A percentile compares a stretch with the other conserved stretches of the same genome.
Conservation (phyloP, 306 rosid genomes). For the Spatholobus suberectus region DNA sequence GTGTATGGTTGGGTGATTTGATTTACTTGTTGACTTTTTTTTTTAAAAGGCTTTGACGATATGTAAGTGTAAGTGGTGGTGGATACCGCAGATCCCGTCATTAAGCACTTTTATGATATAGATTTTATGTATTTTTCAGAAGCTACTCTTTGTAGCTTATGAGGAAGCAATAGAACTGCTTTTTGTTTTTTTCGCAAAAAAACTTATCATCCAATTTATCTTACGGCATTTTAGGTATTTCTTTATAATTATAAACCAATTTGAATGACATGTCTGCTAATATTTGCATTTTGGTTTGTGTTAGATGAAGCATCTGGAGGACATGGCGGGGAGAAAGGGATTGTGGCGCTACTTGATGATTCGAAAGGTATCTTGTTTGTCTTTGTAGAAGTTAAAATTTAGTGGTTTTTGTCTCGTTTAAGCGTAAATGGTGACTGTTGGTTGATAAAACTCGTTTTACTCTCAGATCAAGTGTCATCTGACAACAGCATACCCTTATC, state of each 20-base stretch:
- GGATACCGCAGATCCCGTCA: conserved; percentile 26
- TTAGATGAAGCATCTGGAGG: conserved; percentile 62
- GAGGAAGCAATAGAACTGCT: not conserved
- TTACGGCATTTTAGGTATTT: not conserved
- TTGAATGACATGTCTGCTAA: conserved; percentile 24
- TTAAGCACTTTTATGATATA: conserved; percentile 15
- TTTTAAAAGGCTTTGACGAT: not conserved
- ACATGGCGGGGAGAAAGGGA: conserved; percentile 57
- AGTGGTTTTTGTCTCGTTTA: not conserved
- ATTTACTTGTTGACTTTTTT: conserved; percentile 14
- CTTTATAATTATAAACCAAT: not conserved
- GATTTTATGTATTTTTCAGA: not conserved
- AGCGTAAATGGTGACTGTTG: not conserved
- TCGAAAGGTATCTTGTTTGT: conserved; percentile 56
- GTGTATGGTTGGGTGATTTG: conserved; percentile 22
- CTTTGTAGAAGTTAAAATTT: not conserved
- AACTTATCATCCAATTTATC: not conserved
- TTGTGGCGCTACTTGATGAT: conserved; percentile 50
- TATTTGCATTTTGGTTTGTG: conserved; percentile 36
- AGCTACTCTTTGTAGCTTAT: not conserved
- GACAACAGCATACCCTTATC: conserved; percentile 74
- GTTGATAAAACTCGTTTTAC: conserved; percentile 35
- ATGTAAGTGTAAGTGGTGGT: conserved; percentile 3
- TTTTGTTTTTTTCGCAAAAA: not conserved
- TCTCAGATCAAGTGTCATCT: conserved; percentile 62